A percentile compares a stretch with the other conserved stretches of the same genome.
These are phyloP conservation scores for Colletotrichum tamarilloi DNA, from an alignment of 2,329 filamentous ascomycete species.

Conservation along the genomic window DNA sequence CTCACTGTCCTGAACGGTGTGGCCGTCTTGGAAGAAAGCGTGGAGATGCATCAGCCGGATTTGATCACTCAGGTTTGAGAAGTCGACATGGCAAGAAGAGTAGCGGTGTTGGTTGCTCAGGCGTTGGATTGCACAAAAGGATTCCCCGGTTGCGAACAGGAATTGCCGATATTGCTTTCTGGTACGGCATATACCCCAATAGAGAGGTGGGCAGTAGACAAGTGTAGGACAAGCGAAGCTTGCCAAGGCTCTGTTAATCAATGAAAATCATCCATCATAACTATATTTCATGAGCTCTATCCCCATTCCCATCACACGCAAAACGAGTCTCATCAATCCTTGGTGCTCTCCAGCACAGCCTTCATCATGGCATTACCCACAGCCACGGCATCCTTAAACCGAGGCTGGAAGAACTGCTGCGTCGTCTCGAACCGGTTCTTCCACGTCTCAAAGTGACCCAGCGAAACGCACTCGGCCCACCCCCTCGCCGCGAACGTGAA, in stretches of 20 bases:
- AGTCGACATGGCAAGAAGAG: background rate
- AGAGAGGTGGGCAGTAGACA: background rate
- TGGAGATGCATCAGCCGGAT: slow-evolving; percentile 58
- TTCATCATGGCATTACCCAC: slow-evolving; percentile 98
- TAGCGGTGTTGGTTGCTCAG: background rate
- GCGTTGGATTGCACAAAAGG: slow-evolving; percentile 20
- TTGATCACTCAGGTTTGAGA: slow-evolving; percentile 48
- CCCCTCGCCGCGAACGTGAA: slow-evolving; percentile 97
- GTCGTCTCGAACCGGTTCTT: slow-evolving; percentile 90
- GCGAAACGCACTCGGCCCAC: slow-evolving; percentile 93
- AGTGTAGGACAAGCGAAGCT: background rate
- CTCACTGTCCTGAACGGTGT: slow-evolving; percentile 63
- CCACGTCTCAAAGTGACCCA: slow-evolving; percentile 95
- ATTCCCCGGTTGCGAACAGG: background rate
- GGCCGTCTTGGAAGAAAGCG: slow-evolving; percentile 67
- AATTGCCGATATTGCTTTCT: background rate
- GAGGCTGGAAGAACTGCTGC: slow-evolving; percentile 89
- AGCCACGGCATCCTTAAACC: slow-evolving; percentile 87
- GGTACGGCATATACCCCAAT: background rate
- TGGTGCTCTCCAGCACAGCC: slow-evolving; percentile 87
- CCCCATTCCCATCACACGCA: background rate
- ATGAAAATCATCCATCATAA: background rate
- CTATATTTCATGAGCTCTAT: background rate
- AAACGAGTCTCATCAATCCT: slow-evolving; percentile 32
- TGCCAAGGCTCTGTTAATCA: background rate